Percentiles rank a stretch among this genome's conserved stretches.
Evolutionary conservation across 1,284 basidiomycete genomes (phyloP).

Genomic region (Cutaneotrichosporon sp.): DNA sequence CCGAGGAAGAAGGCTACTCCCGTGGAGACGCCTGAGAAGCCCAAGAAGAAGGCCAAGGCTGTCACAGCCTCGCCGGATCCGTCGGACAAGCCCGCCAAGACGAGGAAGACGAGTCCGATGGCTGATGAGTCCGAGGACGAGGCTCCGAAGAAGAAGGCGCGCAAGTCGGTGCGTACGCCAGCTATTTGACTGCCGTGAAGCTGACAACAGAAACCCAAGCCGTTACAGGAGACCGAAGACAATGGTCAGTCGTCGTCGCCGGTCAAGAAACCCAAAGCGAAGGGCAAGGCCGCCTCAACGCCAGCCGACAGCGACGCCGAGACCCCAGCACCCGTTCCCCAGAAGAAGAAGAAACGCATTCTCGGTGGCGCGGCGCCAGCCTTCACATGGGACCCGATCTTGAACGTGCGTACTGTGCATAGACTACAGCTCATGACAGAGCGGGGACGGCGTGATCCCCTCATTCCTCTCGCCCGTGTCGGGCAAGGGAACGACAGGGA

Average conservation of each 20-base stretch:
- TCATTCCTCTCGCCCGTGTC: conserved; percentile 39
- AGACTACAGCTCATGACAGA: conserved; percentile 29
- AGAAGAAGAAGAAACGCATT: conserved; percentile 43
- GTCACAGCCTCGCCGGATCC: background rate
- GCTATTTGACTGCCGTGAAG: background rate
- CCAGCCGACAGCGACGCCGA: conserved; percentile 4
- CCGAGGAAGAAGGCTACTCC: background rate
- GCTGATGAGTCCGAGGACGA: conserved; percentile 31
- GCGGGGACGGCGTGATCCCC: conserved; percentile 50
- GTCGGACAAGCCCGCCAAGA: background rate
- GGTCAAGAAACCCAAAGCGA: background rate
- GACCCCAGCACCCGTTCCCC: background rate
- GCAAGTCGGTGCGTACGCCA: conserved; percentile 21
- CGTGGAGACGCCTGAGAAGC: conserved; percentile 4
- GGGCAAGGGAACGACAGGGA: conserved; percentile 18
- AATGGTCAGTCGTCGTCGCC: background rate
- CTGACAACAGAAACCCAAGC: conserved; percentile 4
- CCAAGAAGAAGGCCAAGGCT: conserved; percentile 20
- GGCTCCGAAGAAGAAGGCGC: conserved; percentile 34
- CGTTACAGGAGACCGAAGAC: conserved; percentile 4
- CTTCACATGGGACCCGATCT: conserved; percentile 47
- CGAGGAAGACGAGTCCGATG: conserved; percentile 27
- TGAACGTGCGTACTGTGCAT: conserved; percentile 37
- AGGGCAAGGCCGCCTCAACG: conserved; percentile 1
- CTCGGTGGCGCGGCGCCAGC: conserved; percentile 34